Evolutionary conservation across 441 rosid genomes (phyloP).

Genomic region (Eruca vesicaria): DNA sequence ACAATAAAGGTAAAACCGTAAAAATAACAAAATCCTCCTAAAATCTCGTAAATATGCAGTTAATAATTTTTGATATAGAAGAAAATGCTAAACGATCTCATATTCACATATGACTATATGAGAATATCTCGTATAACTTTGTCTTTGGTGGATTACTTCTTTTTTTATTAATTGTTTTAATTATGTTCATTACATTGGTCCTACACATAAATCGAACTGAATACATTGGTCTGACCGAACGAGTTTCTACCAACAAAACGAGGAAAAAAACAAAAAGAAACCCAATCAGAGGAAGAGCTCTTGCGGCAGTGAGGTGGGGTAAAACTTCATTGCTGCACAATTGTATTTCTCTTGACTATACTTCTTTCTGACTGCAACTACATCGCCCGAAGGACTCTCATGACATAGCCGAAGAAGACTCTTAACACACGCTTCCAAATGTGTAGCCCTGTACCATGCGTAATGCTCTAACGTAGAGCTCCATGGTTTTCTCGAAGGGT

Average conservation of each 20-base stretch:
- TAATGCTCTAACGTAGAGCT: slow-evolving; percentile 77
- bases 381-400: slow-evolving; percentile 43
- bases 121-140: too few relatives aligned
- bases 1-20: not conserved
- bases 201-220: slow-evolving; percentile 3
- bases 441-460: slow-evolving; percentile 68
- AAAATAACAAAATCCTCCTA: not conserved
- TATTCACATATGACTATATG: not conserved
- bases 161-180: not conserved
- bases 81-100: not conserved
- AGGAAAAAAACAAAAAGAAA: not conserved
- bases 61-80: not conserved
- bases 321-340: slow-evolving; percentile 74
- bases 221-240: not conserved
- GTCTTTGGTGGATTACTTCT: not conserved
- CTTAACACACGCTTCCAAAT: slow-evolving; percentile 64
- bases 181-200: not conserved
- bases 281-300: slow-evolving; percentile 57
- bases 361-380: slow-evolving; percentile 83
- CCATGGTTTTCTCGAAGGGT: slow-evolving; percentile 80
- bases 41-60: not conserved
- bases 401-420: slow-evolving; percentile 66
- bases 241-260: slow-evolving; percentile 5
- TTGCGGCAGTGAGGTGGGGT: slow-evolving; percentile 70
- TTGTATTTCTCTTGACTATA: slow-evolving; percentile 91